A percentile compares a stretch with the other conserved stretches of the same genome.
Evolutionary conservation across 148 eudicot species (phyloP).

Genomic region (Simmondsia chinensis): DNA sequence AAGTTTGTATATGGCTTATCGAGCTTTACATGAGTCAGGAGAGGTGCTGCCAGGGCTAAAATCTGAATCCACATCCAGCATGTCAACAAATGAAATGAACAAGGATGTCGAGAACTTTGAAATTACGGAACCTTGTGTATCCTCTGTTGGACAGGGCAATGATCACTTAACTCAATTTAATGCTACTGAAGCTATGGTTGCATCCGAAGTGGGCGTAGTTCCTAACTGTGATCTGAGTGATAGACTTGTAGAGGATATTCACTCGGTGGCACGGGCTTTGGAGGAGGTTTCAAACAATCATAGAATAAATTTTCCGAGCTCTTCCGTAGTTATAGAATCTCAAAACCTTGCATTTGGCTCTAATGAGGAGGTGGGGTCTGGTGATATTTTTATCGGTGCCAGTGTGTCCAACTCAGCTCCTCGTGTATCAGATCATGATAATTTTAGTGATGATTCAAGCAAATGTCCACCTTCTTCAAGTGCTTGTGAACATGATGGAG

Average conservation of each 20-base stretch:
- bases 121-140: neutral
- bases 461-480: conserved; percentile 4
- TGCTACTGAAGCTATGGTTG: neutral
- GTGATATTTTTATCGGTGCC: conserved; percentile 10
- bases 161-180: neutral
- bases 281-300: conserved; percentile 3
- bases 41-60: conserved; percentile 8
- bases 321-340: conserved; percentile 4
- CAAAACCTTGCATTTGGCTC: conserved; percentile 13
- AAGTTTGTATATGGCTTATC: neutral
- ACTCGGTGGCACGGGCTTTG: conserved; percentile 2
- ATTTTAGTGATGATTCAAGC: neutral
- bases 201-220: conserved; percentile 1
- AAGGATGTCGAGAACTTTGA: conserved; percentile 6
- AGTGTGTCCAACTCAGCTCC: conserved; percentile 7
- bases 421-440: conserved; percentile 9
- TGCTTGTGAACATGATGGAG: conserved; percentile 7
- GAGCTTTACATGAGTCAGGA: conserved; percentile 4
- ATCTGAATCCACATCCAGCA: conserved; percentile 12
- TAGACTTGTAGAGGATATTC: neutral
- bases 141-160: no score
- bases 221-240: conserved; percentile 2
- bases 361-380: conserved; percentile 12
- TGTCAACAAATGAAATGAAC: conserved; percentile 9
- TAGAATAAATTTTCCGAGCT: neutral